Evolutionary conservation across 2,329 filamentous ascomycete species (phyloP).

Genomic region (Xylariaceae sp.): DNA sequence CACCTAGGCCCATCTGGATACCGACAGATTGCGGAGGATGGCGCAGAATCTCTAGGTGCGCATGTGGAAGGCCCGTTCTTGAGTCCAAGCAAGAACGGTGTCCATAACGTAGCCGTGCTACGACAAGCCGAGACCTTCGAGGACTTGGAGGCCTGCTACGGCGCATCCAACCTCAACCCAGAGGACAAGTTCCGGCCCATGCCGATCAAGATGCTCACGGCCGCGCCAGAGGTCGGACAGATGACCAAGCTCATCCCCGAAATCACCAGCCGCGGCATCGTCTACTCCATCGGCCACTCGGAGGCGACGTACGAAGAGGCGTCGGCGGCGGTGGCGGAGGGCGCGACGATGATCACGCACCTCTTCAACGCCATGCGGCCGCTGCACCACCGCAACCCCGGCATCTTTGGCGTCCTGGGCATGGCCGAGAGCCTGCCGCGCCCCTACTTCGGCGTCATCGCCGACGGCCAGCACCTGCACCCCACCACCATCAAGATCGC

Average conservation of each 20-base stretch:
- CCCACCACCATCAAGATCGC: conserved; percentile 88
- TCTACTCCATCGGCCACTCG: conserved; percentile 82
- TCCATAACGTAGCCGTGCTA: conserved; percentile 77
- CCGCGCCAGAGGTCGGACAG: conserved; percentile 77
- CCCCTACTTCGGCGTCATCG: conserved; percentile 87
- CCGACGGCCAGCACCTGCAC: conserved; percentile 88
- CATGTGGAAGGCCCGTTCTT: conserved; percentile 93
- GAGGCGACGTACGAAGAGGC: conserved; percentile 87
- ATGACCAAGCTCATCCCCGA: conserved; percentile 71
- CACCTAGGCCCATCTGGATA: conserved; percentile 73
- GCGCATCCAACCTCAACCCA: conserved; percentile 64
- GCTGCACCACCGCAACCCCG: conserved; percentile 87
- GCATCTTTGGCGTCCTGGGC: conserved; percentile 84
- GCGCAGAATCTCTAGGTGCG: conserved; percentile 84
- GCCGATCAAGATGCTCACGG: conserved; percentile 78
- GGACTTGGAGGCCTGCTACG: conserved; percentile 74
- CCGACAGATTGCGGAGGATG: conserved; percentile 62
- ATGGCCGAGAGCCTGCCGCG: conserved; percentile 59
- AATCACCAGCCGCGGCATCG: conserved; percentile 66
- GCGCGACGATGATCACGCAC: conserved; percentile 88
- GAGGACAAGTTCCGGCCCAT: conserved; percentile 40
- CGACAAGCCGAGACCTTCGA: conserved; percentile 63
- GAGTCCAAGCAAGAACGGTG: conserved; percentile 79
- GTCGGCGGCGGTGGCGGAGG: conserved; percentile 68
- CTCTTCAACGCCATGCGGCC: conserved; percentile 94